phyloP scores from a whole-genome alignment of 805 yeast species.

The Scheffersomyces coipomensis region DNA sequence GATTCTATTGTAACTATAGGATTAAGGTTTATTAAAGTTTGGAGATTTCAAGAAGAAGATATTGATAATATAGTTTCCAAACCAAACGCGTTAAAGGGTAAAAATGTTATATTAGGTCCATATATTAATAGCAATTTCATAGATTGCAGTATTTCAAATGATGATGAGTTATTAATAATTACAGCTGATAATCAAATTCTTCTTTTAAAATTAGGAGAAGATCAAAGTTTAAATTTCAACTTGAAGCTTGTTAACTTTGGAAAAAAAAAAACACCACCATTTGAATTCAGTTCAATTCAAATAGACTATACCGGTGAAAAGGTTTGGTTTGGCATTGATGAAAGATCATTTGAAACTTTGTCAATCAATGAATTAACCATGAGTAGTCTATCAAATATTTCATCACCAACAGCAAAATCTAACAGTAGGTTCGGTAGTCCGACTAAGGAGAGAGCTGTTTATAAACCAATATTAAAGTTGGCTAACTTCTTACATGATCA shows the following conservation, averaged over 20 bases:
- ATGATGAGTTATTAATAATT: slow-evolving; percentile 34
- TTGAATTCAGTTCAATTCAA: slow-evolving; percentile 15
- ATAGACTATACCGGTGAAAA: slow-evolving; percentile 17
- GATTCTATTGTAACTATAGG: slow-evolving; percentile 56
- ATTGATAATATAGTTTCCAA: slow-evolving; percentile 2
- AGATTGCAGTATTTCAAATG: slow-evolving; percentile 30
- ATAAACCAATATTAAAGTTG: slow-evolving; percentile 23
- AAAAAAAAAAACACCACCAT: slow-evolving; percentile 12
- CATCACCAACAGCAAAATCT: background rate
- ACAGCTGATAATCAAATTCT: slow-evolving; percentile 33
- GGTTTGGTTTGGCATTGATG: slow-evolving; percentile 24
- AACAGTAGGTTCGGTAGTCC: slow-evolving; percentile 3
- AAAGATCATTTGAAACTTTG: slow-evolving; percentile 9
- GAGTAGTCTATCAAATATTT: background rate
- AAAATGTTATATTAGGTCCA: slow-evolving; percentile 55
- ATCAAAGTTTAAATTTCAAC: slow-evolving; percentile 16
- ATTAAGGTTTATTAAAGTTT: slow-evolving; percentile 56
- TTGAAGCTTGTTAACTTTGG: slow-evolving; percentile 15
- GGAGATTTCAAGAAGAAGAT: slow-evolving; percentile 45
- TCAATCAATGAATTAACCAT: slow-evolving; percentile 9
- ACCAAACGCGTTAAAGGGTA: slow-evolving; percentile 46
- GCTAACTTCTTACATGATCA: slow-evolving; percentile 16
- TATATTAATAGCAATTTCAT: slow-evolving; percentile 51
- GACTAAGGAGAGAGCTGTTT: slow-evolving; percentile 1
- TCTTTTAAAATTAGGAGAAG: slow-evolving; percentile 16